Evolutionary conservation across 441 rosid genomes (phyloP).

Genomic region (Croton laevigatus): DNA sequence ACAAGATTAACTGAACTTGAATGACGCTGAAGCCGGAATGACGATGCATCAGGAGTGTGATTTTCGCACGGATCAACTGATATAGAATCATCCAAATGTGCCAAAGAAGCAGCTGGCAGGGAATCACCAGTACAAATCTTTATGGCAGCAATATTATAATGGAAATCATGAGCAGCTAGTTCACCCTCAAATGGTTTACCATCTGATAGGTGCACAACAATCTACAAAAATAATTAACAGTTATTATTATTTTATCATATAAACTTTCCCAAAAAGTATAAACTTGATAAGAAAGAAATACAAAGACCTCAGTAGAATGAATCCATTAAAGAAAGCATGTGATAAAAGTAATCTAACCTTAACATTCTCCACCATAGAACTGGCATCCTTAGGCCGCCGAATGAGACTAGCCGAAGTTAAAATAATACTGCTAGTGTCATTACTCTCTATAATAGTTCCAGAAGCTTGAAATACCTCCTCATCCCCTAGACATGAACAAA

Average conservation of each 20-base stretch:
- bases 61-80: background rate
- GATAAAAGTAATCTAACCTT: background rate
- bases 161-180: background rate
- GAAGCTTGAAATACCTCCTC: background rate
- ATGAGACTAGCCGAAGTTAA: background rate
- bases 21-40: background rate
- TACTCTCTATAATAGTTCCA: background rate
- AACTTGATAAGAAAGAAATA: background rate
- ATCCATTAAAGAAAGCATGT: background rate
- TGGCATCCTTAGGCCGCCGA: background rate
- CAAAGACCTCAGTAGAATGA: background rate
- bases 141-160: conserved; percentile 5
- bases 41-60: background rate
- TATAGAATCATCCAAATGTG: background rate
- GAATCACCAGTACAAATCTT: background rate
- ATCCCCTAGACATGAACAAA: background rate
- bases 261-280: background rate
- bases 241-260: too few relatives aligned
- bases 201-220: background rate
- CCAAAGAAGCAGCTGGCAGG: background rate
- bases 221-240: background rate
- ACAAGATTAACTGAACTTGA: background rate
- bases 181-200: background rate
- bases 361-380: background rate
- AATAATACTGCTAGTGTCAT: background rate